Conservation (phyloP, 805 yeast species). For the Metschnikowia dekortorum region DNA sequence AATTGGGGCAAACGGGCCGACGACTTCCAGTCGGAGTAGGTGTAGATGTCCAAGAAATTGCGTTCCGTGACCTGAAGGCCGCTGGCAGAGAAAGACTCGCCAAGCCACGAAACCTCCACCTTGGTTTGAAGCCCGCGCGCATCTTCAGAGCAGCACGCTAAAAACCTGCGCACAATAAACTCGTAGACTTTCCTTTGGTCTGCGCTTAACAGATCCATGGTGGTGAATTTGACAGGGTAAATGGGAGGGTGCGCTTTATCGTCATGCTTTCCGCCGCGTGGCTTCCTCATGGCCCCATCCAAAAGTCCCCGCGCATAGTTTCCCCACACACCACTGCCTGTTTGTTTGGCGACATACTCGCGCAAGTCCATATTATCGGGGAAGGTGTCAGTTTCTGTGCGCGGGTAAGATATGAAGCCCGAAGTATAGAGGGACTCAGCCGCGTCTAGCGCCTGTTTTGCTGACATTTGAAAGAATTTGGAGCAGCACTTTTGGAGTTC, state of each 20-base stretch:
- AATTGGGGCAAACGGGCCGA: constrained; percentile 62
- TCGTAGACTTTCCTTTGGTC: constrained; percentile 76
- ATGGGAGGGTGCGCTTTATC: constrained; percentile 99
- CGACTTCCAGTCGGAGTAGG: constrained; percentile 75
- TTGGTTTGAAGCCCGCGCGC: constrained; percentile 73
- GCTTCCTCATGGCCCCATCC: constrained; percentile 42
- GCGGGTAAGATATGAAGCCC: constrained; percentile 90
- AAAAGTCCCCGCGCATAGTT: constrained; percentile 48
- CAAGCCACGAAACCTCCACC: constrained; percentile 69
- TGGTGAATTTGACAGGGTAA: constrained; percentile 67
- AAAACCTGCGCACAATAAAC: constrained; percentile 75
- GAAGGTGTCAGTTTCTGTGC: constrained; percentile 93
- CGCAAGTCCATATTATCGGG: constrained; percentile 72
- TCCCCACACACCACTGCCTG: constrained; percentile 62
- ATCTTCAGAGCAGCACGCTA: constrained; percentile 90
- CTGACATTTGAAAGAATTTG: constrained; percentile 64
- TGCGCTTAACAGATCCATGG: constrained; percentile 23
- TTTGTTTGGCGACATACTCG: constrained; percentile 58
- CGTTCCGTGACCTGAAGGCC: constrained; percentile 71
- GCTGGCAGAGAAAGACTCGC: constrained; percentile 64
- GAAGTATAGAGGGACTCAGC: constrained; percentile 85
- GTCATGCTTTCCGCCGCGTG: constrained; percentile 77
- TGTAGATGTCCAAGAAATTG: constrained; percentile 78
- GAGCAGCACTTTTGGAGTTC: constrained; percentile 88
- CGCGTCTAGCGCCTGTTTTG: constrained; percentile 65